Percentiles rank a stretch among this genome's conserved stretches.
These are phyloP conservation scores for Trichomonas gallinae DNA, from an alignment of 208 protist genomes.

Conservation along the genomic window DNA sequence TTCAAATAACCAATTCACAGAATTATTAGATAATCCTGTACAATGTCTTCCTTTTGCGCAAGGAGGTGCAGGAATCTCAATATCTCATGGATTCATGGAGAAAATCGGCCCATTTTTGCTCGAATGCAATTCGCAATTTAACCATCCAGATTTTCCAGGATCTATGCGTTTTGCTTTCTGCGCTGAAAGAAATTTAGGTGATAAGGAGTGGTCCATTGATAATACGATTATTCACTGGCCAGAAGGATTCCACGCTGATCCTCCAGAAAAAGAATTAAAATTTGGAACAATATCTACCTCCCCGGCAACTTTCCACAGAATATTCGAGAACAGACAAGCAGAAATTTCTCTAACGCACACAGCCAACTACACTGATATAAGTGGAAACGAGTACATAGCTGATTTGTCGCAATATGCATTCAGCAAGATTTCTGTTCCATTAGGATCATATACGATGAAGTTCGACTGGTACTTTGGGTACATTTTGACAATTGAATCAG, in stretches of 20 bases:
- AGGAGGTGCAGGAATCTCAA: neutral
- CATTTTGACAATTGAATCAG: neutral
- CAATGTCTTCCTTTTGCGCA: neutral
- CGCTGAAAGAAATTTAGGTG: neutral
- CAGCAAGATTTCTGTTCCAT: neutral
- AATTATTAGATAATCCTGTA: neutral
- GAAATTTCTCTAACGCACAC: neutral
- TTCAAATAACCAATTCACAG: neutral
- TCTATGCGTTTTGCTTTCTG: neutral
- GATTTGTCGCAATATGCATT: neutral
- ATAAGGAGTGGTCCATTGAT: neutral
- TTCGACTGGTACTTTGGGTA: neutral
- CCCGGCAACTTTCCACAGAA: neutral
- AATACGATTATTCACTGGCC: neutral
- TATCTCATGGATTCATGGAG: neutral
- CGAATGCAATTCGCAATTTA: neutral
- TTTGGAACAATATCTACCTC: neutral
- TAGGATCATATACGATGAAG: neutral
- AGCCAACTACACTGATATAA: neutral
- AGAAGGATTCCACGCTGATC: neutral
- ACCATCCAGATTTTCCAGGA: slow-evolving; percentile 7
- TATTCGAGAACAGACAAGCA: neutral
- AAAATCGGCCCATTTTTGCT: neutral
- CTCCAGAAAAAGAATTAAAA: neutral
- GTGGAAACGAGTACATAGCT: neutral